Evolutionary conservation across 768 basidiomycete genomes (phyloP), one percentile per base, ranked within the genome.

Genomic region (Boletus sp.): DNA sequence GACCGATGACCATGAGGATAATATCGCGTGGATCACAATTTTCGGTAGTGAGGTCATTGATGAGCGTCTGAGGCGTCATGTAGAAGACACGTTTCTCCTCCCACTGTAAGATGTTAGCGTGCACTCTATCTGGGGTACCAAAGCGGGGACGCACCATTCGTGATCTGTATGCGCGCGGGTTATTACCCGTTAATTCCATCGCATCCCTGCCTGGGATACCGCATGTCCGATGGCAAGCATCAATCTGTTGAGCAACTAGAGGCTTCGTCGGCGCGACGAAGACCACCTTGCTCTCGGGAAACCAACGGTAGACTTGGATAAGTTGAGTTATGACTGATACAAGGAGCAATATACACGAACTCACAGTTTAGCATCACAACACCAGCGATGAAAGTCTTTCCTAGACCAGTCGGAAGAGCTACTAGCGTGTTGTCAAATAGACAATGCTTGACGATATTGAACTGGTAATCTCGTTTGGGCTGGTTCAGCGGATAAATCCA

Each of bases 211-310:
- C 90, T 17, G 94, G 92, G 50, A 98, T 98, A 7, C 97, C 97
- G 63, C 95, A 98, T 5, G 87, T 86, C 68, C 87, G 80, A 65
- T 97, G 97, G 68, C 92, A 98, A 2, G 97, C 95, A 50, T 89
- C 84, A 39, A 98, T 84, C 67, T 99, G 97, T 67, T 99, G 97
- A 5, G 92, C 85, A 28, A 99, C 97, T 7, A 99, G 81, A 5
- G 97, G 97, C 66, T 95, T 96, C 3, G 97, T 94, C 2, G 96
- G 96, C 0, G 96, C 96, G 46, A 98, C 85, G 66, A 99, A 99
- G 33, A 98, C 80, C 15, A 98, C 87, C 65, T 93, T 95, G 17
- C 92, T 92, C 47, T 88, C 80, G 0, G 94, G 92, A 70, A 90
- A 96, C 94, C 94, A 96, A 36, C 90, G 86, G 65, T 94, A 96